Percentiles rank a stretch among this genome's conserved stretches.
Evolutionary conservation across 2,329 filamentous ascomycete species (phyloP).

Genomic region (Zymoseptoria pseudotritici): DNA sequence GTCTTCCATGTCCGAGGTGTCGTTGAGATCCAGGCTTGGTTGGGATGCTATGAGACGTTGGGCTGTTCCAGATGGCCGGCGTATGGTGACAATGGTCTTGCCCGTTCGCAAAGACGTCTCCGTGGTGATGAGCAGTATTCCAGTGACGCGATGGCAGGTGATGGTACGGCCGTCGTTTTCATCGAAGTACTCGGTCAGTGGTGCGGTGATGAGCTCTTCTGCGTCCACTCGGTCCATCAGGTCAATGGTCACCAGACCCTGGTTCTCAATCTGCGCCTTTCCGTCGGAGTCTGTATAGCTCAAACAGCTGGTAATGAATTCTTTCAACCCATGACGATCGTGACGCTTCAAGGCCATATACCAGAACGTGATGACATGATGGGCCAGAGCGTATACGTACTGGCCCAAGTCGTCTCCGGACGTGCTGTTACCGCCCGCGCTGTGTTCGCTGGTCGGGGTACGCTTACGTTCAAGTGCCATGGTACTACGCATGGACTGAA

Average conservation of each 20-base stretch:
- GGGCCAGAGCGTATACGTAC: slow-evolving; percentile 89
- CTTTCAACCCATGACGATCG: slow-evolving; percentile 75
- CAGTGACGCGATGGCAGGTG: slow-evolving; percentile 64
- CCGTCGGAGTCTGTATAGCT: slow-evolving; percentile 69
- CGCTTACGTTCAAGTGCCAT: slow-evolving; percentile 17
- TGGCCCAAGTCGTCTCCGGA: slow-evolving; percentile 28
- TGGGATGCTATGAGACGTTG: slow-evolving; percentile 15
- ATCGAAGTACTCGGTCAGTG: slow-evolving; percentile 53
- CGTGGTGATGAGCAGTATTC: slow-evolving; percentile 66
- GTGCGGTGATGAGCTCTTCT: slow-evolving; percentile 57
- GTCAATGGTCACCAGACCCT: slow-evolving; percentile 87
- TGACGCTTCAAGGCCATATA: slow-evolving; percentile 82
- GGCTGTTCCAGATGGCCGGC: slow-evolving; percentile 25
- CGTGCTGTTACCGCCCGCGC: slow-evolving; percentile 17
- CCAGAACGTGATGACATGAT: slow-evolving; percentile 96
- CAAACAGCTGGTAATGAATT: slow-evolving; percentile 83
- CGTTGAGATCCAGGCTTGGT: slow-evolving; percentile 7
- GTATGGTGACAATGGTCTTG: slow-evolving; percentile 26
- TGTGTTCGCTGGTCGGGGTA: slow-evolving; percentile 22
- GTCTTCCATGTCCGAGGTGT: slow-evolving; percentile 1
- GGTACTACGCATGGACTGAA: slow-evolving; percentile 69
- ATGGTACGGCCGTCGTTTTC: slow-evolving; percentile 58
- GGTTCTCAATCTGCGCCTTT: slow-evolving; percentile 73
- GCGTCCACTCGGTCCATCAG: slow-evolving; percentile 44
- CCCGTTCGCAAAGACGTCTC: slow-evolving; percentile 52